phyloP scores from a whole-genome alignment of 1,284 basidiomycete species.

The Ganoderma meredithae region DNA sequence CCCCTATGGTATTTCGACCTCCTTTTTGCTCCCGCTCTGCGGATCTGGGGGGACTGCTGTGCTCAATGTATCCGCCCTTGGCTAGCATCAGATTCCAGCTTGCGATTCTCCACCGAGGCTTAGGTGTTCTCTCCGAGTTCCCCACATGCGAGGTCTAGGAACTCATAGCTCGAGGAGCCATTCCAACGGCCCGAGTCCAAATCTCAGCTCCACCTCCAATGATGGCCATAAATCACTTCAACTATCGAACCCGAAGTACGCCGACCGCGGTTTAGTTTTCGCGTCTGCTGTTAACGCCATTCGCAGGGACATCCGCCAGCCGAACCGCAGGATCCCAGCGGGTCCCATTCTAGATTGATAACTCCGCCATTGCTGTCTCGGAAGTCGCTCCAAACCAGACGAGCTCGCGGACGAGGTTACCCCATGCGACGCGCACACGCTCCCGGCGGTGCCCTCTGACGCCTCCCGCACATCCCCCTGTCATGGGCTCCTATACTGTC shows the following conservation, averaged over 20 bases:
- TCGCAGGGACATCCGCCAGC: neutral
- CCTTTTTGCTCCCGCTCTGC: neutral
- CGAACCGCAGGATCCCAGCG: neutral
- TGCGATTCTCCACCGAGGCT: neutral
- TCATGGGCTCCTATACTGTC: neutral
- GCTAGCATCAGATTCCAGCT: neutral
- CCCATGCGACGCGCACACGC: slow-evolving; percentile 24
- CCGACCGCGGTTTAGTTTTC: neutral
- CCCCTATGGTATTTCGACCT: neutral
- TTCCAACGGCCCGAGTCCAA: neutral
- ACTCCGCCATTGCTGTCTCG: neutral
- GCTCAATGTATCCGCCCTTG: neutral
- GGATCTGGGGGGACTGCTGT: neutral
- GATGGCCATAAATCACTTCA: neutral
- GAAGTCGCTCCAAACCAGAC: neutral
- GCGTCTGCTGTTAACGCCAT: neutral
- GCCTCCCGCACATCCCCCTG: neutral
- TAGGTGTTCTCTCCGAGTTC: neutral
- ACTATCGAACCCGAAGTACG: neutral
- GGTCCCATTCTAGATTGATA: neutral
- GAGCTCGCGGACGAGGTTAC: neutral
- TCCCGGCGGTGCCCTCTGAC: neutral
- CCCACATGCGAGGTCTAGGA: neutral
- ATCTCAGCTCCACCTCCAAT: neutral
- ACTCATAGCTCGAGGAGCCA: neutral